Base-by-base conservation (phyloP, 129 eudicot genomes). In the Centella asiatica region DNA sequence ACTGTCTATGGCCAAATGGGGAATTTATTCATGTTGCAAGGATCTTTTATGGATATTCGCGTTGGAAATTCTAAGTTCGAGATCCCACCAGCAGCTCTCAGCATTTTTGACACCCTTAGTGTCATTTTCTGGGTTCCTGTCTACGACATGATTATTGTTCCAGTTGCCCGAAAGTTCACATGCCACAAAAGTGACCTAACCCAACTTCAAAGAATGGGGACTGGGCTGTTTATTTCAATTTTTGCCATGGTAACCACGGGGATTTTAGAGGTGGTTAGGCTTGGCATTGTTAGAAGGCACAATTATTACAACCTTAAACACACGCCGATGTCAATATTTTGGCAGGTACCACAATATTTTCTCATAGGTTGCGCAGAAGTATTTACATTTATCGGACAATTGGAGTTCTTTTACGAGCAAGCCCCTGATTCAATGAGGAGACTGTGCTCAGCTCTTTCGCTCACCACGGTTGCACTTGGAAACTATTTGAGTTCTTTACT, bases 111-210 rank as follows among this genome's bases (percentile, higher is more conserved):
- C 76, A 84, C 94, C 1, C 23, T 89, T 6, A 85, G 94, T 58
- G 96, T 88, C 69, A 67, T 88, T 22, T 79, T 88, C 66, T 85
- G 96, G 94, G 90, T 77, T 24, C 96, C 89, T 5, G 77, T 85
- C n/a, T 88, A 84, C 39, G 94, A 82, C 70, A 79, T 29, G 3
- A 25, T 88, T 10, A 65, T 85, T 13, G 80, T 88, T 31, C 94
- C 85, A 13, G 17, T 79, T 1, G 90, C 87, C 12, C 48, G 90
- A 42, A 72, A 54, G 66, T 72, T 74, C 63, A 84, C 96, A 0
- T 82, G 86, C 18, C 72, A 83, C 67, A 77, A 72, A 42, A 65
- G 78, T 11, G 96, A 93, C 9, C 81, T 87, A 66, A 77, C 93
- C 4, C 85, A 81, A 61, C 89, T 87, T 22, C 96, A 87, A 54